Conservation (phyloP, 2,329 filamentous ascomycete genomes). For the Penicillium sp. region DNA sequence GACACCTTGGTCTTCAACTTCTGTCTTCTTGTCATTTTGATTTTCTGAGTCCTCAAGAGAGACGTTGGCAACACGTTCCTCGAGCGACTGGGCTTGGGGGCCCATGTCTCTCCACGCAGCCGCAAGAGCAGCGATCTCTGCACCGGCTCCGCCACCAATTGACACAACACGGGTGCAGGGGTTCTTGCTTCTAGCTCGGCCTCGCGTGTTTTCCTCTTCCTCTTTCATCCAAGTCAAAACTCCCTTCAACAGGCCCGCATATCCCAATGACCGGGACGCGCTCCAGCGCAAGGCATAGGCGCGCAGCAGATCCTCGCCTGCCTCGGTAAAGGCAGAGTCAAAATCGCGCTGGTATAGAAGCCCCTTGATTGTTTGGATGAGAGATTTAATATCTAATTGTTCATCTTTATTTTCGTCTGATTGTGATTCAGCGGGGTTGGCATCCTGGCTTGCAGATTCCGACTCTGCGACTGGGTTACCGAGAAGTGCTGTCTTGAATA, state of each 20-base stretch:
- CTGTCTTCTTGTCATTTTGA: neutral
- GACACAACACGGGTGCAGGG: constrained; percentile 48
- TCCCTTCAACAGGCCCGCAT: constrained; percentile 60
- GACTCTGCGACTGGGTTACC: constrained; percentile 25
- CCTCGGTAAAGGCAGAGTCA: constrained; percentile 66
- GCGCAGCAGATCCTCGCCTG: constrained; percentile 66
- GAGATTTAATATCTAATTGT: constrained; percentile 43
- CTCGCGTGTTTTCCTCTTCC: neutral
- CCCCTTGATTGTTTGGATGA: constrained; percentile 79
- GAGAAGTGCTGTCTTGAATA: constrained; percentile 68
- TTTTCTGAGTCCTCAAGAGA: constrained; percentile 17
- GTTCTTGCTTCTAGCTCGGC: neutral
- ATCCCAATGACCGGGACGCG: constrained; percentile 78
- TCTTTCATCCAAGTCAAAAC: constrained; percentile 30
- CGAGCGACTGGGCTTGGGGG: constrained; percentile 12
- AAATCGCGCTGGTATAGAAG: constrained; percentile 88
- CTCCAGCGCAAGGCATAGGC: constrained; percentile 92
- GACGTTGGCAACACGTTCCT: constrained; percentile 15
- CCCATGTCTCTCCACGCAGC: constrained; percentile 50
- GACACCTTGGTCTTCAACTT: neutral
- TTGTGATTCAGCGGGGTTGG: constrained; percentile 4
- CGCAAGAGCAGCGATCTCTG: constrained; percentile 65
- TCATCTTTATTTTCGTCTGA: constrained; percentile 6
- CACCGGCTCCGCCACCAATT: constrained; percentile 65
- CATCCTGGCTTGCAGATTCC: neutral